Conservation (phyloP, 192 early-diverging fungal genomes). For the Coemansia erecta region DNA sequence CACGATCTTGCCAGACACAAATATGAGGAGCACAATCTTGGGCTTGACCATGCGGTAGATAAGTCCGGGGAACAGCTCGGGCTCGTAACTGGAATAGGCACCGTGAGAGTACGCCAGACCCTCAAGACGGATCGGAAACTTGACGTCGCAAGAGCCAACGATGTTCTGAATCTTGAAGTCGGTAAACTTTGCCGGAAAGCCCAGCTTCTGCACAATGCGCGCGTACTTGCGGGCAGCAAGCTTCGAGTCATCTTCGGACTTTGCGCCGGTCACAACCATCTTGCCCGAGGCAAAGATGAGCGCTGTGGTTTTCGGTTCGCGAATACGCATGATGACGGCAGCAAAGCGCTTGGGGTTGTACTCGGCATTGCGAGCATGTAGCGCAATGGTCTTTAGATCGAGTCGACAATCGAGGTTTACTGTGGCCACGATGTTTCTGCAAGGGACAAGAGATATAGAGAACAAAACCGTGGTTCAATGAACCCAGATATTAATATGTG, state of each 20-base stretch:
- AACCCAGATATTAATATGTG: constrained; percentile 1
- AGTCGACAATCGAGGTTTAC: constrained; percentile 97
- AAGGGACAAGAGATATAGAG: neutral
- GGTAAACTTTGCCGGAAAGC: constrained; percentile 95
- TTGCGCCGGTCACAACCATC: constrained; percentile 98
- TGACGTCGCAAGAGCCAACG: constrained; percentile 98
- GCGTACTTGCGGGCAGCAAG: constrained; percentile 98
- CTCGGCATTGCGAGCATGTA: constrained; percentile 99
- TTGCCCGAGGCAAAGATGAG: constrained; percentile 99
- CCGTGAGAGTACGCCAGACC: constrained; percentile 94
- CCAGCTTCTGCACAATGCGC: constrained; percentile 97
- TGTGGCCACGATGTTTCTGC: constrained; percentile 96
- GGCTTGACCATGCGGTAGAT: constrained; percentile 99
- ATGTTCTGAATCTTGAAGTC: constrained; percentile 99
- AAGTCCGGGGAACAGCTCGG: constrained; percentile 97
- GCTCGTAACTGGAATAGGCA: constrained; percentile 88
- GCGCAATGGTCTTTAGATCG: constrained; percentile 97
- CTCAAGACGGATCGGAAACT: constrained; percentile 98
- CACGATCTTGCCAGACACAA: constrained; percentile 99
- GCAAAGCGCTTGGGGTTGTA: constrained; percentile 99
- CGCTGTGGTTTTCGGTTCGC: constrained; percentile 99
- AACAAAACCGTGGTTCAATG: neutral
- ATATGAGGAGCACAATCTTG: constrained; percentile 97
- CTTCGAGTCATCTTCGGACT: constrained; percentile 96
- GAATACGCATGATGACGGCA: constrained; percentile 99